phyloP scores from a whole-genome alignment of 805 yeast genomes.

The Kluyveromyces wickerhamii region DNA sequence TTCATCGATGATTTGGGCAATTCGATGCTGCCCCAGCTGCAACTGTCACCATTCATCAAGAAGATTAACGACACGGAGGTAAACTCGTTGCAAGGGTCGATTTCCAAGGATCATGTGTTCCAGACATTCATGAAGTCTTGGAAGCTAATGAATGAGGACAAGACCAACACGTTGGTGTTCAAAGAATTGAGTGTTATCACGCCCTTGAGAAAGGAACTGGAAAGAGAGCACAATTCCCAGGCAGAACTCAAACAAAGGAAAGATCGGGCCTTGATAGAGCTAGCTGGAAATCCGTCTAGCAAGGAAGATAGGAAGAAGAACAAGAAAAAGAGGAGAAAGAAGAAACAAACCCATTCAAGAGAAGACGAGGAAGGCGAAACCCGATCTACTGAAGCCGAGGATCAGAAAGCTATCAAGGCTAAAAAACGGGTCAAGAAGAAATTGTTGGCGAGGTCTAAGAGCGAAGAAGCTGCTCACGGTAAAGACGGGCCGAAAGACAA shows the following conservation, averaged over 20 bases:
- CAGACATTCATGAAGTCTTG: constrained; percentile 27
- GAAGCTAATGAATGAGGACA: constrained; percentile 15
- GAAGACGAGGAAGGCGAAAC: constrained; percentile 6
- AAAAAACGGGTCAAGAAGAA: no score
- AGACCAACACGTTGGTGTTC: constrained; percentile 16
- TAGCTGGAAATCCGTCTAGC: constrained; percentile 17
- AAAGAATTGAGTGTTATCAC: constrained; percentile 23
- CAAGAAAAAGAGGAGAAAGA: constrained; percentile 17
- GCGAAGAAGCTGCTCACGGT: constrained; percentile 1
- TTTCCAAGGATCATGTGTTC: constrained; percentile 25
- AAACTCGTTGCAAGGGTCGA: constrained; percentile 25
- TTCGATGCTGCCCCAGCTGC: constrained; percentile 14
- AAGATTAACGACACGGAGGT: constrained; percentile 9
- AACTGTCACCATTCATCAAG: constrained; percentile 20
- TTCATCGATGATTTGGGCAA: constrained; percentile 27
- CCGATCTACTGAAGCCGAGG: background rate
- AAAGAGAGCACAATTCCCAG: constrained; percentile 15
- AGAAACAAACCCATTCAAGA: constrained; percentile 9
- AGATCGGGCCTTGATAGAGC: constrained; percentile 19
- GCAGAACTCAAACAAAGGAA: constrained; percentile 15
- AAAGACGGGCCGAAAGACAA: constrained; percentile 2
- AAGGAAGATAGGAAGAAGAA: constrained; percentile 11
- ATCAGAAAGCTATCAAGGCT: background rate
- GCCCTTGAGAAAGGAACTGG: constrained; percentile 22
- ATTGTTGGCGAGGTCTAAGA: no score